A percentile compares a stretch with the other conserved stretches of the same genome.
phyloP scores from a whole-genome alignment of 2,329 filamentous ascomycete species.

The Escovopsis weberi region DNA sequence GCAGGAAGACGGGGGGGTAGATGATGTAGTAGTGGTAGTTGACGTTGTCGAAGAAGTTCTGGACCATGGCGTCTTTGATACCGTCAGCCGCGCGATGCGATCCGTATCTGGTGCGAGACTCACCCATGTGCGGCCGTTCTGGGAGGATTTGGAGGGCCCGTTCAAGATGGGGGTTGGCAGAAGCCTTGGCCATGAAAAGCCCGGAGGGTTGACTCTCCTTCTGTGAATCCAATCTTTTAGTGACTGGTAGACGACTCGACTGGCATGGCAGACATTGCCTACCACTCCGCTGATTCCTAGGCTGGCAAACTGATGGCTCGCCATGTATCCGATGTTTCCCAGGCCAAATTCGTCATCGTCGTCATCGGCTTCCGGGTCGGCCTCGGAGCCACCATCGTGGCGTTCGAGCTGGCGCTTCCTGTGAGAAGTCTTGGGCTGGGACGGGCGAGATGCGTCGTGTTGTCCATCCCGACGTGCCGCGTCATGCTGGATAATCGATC shows the following conservation, averaged over 20 bases:
- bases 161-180: slow-evolving; percentile 12
- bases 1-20: slow-evolving; percentile 15
- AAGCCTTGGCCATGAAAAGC: slow-evolving; percentile 8
- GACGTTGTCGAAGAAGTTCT: slow-evolving; percentile 15
- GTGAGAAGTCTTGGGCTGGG: background rate
- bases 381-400: background rate
- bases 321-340: background rate
- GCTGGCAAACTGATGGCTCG: background rate
- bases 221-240: slow-evolving; percentile 2
- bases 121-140: slow-evolving; percentile 13
- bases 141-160: slow-evolving; percentile 13
- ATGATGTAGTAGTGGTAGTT: slow-evolving; percentile 21
- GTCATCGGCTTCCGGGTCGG: background rate
- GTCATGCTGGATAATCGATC: background rate
- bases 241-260: background rate
- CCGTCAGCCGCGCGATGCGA: background rate
- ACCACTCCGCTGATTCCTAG: slow-evolving; percentile 1
- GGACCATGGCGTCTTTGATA: slow-evolving; percentile 14
- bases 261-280: background rate
- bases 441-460: background rate
- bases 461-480: background rate
- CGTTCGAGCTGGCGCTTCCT: background rate
- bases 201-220: slow-evolving; percentile 6
- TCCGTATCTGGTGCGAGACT: background rate
- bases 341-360: background rate